Conservation (phyloP, 208 protist genomes). For the Leishmania turanica region DNA sequence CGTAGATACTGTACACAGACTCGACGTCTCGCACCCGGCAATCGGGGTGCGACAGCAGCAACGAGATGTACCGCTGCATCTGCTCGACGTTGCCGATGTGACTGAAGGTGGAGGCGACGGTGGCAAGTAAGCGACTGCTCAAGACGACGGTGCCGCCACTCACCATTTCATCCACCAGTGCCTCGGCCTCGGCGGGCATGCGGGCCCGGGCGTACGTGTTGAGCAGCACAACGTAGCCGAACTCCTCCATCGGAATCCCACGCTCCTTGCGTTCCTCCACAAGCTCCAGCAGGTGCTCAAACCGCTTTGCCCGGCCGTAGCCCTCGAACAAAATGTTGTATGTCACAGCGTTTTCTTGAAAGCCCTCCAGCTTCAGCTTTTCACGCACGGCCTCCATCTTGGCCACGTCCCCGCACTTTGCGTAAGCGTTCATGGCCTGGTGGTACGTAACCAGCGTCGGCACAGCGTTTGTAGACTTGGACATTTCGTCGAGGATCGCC, state of each 20-base stretch:
- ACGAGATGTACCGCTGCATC: constrained; percentile 80
- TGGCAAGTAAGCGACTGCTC: constrained; percentile 77
- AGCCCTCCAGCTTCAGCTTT: constrained; percentile 62
- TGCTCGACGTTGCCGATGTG: constrained; percentile 60
- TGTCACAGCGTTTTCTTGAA: constrained; percentile 83
- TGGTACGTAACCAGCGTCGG: constrained; percentile 92
- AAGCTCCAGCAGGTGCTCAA: constrained; percentile 83
- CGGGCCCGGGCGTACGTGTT: constrained; percentile 79
- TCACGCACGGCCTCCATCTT: constrained; percentile 85
- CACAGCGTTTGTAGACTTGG: constrained; percentile 71
- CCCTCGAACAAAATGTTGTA: constrained; percentile 93
- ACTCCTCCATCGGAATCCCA: constrained; percentile 87
- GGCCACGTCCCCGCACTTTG: constrained; percentile 85
- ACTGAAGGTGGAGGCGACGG: constrained; percentile 76
- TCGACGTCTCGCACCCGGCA: constrained; percentile 78
- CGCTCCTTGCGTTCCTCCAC: constrained; percentile 72
- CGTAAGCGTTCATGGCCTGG: constrained; percentile 92
- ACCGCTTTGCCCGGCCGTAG: constrained; percentile 87
- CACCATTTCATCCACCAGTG: constrained; percentile 82
- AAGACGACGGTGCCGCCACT: constrained; percentile 52
- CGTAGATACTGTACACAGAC: constrained; percentile 85
- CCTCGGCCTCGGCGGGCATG: constrained; percentile 70
- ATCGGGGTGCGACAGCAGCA: constrained; percentile 80
- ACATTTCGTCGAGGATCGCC: constrained; percentile 87
- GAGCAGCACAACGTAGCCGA: constrained; percentile 84